These are phyloP conservation scores for Trypethelium eluteriae DNA, from an alignment of 495 filamentous ascomycete species.

Conservation along the genomic window DNA sequence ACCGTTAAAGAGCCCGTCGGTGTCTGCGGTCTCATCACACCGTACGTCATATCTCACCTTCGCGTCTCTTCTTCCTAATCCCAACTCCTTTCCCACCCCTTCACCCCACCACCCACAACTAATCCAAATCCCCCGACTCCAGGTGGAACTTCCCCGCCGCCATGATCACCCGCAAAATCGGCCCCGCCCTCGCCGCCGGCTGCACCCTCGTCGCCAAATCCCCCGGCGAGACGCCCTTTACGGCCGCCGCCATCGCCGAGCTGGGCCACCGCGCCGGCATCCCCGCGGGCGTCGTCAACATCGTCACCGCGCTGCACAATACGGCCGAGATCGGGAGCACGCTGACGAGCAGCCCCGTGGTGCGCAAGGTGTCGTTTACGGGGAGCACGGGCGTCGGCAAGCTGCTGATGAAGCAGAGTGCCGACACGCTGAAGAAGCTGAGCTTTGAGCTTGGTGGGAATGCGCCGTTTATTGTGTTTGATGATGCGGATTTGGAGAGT, in stretches of 20 bases:
- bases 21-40: conserved; percentile 90
- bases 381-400: conserved; percentile 60
- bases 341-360: conserved; percentile 54
- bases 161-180: conserved; percentile 40
- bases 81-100: neutral
- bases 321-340: conserved; percentile 57
- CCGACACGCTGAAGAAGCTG: conserved; percentile 60
- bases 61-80: no score
- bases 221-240: conserved; percentile 58
- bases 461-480: conserved; percentile 66
- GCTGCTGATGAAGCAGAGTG: conserved; percentile 51
- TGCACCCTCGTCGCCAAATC: conserved; percentile 62
- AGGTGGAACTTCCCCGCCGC: conserved; percentile 44
- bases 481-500: conserved; percentile 61
- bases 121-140: conserved; percentile 3
- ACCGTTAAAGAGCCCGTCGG: conserved; percentile 66
- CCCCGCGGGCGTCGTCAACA: conserved; percentile 52
- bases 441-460: conserved; percentile 70
- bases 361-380: conserved; percentile 70
- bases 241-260: conserved; percentile 47
- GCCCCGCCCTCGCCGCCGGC: conserved; percentile 47
- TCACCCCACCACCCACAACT: neutral
- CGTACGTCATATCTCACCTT: conserved; percentile 30
- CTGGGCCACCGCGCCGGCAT: conserved; percentile 54
- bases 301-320: conserved; percentile 54